These are phyloP conservation scores for Starmerella bombi DNA, from an alignment of 805 yeast genomes.

Conservation along the genomic window DNA sequence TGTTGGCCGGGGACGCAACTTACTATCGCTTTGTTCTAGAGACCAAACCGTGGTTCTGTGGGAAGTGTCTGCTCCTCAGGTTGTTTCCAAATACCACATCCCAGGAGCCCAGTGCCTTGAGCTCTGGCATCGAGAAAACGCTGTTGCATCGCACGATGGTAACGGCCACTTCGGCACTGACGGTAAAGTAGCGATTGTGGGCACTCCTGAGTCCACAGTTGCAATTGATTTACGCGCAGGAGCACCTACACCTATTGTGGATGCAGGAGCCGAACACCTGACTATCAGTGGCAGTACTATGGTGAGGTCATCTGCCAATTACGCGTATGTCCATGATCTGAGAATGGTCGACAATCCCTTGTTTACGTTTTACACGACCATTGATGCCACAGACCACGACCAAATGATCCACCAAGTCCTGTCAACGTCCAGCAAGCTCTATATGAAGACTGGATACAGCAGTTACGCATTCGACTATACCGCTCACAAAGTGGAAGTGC, in stretches of 20 bases:
- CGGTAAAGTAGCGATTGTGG: constrained; percentile 29
- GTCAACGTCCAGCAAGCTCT: constrained; percentile 1
- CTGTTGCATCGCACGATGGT: not conserved
- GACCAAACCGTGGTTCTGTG: constrained; percentile 41
- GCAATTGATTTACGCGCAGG: constrained; percentile 6
- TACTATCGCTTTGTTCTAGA: constrained; percentile 37
- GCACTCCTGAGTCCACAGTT: constrained; percentile 27
- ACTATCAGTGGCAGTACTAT: not conserved
- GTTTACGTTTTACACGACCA: not conserved
- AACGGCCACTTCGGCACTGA: constrained; percentile 34
- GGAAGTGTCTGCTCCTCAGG: constrained; percentile 52
- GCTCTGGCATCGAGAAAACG: constrained; percentile 1
- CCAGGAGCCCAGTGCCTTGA: constrained; percentile 21
- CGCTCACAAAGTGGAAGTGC: not conserved
- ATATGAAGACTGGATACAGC: not conserved
- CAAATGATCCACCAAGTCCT: constrained; percentile 1
- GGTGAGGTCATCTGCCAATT: not conserved
- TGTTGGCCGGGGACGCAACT: constrained; percentile 55
- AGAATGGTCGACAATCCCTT: constrained; percentile 3
- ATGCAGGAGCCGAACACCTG: not conserved
- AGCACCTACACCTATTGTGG: not conserved
- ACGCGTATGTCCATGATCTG: constrained; percentile 1
- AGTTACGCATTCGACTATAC: constrained; percentile 1
- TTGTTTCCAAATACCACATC: constrained; percentile 33
- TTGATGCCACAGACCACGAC: constrained; percentile 1